These are phyloP conservation scores for Naganishia onofrii DNA, from an alignment of 768 basidiomycete species.

Conservation along the genomic window DNA sequence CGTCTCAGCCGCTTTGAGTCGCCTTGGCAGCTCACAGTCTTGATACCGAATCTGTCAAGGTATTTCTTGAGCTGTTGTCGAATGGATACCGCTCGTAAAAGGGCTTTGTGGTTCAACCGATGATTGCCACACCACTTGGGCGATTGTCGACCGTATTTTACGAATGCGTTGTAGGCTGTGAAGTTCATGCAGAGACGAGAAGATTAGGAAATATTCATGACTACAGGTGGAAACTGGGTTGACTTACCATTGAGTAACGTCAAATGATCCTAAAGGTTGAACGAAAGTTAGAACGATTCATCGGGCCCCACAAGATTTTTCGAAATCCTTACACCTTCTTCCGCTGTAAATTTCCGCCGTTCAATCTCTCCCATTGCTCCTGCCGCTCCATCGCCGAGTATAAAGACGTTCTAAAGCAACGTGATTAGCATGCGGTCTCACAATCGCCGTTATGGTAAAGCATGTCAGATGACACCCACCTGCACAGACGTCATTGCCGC, in stretches of 20 bases:
- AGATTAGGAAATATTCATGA: neutral
- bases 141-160: conserved; percentile 67
- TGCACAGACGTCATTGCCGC: conserved; percentile 93
- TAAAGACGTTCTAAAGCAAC: conserved; percentile 65
- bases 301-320: neutral
- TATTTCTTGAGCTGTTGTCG: conserved; percentile 93
- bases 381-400: conserved; percentile 78
- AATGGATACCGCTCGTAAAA: conserved; percentile 91
- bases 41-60: conserved; percentile 81
- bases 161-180: conserved; percentile 88
- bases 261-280: conserved; percentile 72
- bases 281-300: neutral
- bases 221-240: neutral
- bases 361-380: conserved; percentile 88
- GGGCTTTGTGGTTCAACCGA: conserved; percentile 85
- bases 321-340: conserved; percentile 74
- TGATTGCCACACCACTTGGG: conserved; percentile 91
- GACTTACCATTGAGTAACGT: conserved; percentile 81
- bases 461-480: conserved; percentile 53
- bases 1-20: conserved; percentile 77
- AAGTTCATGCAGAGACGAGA: neutral
- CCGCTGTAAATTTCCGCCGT: conserved; percentile 91
- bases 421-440: conserved; percentile 2
- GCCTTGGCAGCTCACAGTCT: conserved; percentile 80
- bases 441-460: neutral